Evolutionary conservation across 2,329 filamentous ascomycete genomes (phyloP).

Genomic region (Pezicula carpinea): DNA sequence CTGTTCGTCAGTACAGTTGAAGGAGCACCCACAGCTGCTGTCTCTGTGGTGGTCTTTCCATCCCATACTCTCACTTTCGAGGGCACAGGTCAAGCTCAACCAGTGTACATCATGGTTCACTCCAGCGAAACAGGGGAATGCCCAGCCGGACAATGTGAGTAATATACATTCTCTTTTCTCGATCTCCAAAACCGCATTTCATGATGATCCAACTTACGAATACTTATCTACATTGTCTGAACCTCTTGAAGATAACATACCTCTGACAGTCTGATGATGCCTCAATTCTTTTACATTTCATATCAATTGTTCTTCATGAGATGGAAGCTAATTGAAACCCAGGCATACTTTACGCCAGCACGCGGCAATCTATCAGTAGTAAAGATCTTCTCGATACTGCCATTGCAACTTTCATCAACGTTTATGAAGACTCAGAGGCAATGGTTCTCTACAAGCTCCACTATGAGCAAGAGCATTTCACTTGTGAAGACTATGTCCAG

Average conservation of each 20-base stretch:
- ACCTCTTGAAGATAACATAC: slow-evolving; percentile 78
- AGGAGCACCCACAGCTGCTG: slow-evolving; percentile 70
- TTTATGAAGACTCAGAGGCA: slow-evolving; percentile 23
- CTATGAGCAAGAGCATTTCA: slow-evolving; percentile 47
- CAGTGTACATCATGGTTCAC: slow-evolving; percentile 64
- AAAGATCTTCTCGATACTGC: slow-evolving; percentile 28
- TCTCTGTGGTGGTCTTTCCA: slow-evolving; percentile 65
- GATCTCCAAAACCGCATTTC: slow-evolving; percentile 33
- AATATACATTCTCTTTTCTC: slow-evolving; percentile 9
- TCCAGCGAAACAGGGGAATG: slow-evolving; percentile 93
- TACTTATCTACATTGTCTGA: slow-evolving; percentile 99
- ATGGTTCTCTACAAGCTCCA: slow-evolving; percentile 46
- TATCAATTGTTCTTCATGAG: neutral
- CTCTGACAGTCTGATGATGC: slow-evolving; percentile 85
- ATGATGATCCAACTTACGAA: slow-evolving; percentile 84
- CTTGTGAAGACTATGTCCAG: slow-evolving; percentile 17
- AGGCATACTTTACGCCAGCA: slow-evolving; percentile 32
- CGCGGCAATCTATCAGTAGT: slow-evolving; percentile 12
- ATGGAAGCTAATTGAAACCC: slow-evolving; percentile 13
- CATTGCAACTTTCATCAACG: slow-evolving; percentile 37
- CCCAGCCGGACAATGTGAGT: slow-evolving; percentile 85
- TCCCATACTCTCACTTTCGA: slow-evolving; percentile 38
- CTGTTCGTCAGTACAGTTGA: slow-evolving; percentile 72
- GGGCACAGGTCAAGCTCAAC: slow-evolving; percentile 34
- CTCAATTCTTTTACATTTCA: slow-evolving; percentile 13